These are phyloP conservation scores for Brasilioporus rufonigricans DNA, from an alignment of 768 basidiomycete species.

Conservation along the genomic window DNA sequence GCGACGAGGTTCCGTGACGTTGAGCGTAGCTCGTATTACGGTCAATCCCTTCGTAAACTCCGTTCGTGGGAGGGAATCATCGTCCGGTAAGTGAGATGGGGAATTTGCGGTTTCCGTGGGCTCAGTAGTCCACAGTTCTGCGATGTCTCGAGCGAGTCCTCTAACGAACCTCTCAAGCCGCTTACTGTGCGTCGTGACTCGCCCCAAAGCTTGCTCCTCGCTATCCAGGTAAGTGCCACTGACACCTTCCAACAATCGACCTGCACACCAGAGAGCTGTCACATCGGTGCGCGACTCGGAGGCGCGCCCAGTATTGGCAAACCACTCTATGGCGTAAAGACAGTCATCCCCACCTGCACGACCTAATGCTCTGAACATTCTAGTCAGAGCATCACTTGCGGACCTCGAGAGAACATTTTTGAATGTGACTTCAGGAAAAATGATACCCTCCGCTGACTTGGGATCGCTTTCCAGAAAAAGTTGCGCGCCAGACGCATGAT, in stretches of 20 bases:
- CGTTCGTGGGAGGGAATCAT: constrained; percentile 43
- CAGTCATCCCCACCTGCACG: constrained; percentile 63
- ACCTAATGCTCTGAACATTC: constrained; percentile 76
- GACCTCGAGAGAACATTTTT: constrained; percentile 51
- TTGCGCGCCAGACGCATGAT: constrained; percentile 48
- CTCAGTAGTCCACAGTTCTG: constrained; percentile 68
- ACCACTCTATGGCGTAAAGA: constrained; percentile 82
- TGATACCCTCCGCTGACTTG: constrained; percentile 30
- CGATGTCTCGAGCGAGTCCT: constrained; percentile 57
- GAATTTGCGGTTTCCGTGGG: constrained; percentile 30
- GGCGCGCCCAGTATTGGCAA: constrained; percentile 51
- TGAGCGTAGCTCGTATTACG: constrained; percentile 56
- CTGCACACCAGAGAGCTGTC: constrained; percentile 83
- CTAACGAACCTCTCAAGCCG: constrained; percentile 64
- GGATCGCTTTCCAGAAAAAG: constrained; percentile 54
- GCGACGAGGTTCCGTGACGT: constrained; percentile 39
- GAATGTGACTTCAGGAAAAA: constrained; percentile 62
- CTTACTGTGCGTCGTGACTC: constrained; percentile 34
- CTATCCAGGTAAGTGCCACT: constrained; percentile 44
- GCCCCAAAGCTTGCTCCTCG: constrained; percentile 6
- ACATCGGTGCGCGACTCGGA: constrained; percentile 48
- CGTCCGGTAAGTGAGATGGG: constrained; percentile 8
- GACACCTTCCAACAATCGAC: constrained; percentile 72
- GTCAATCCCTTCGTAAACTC: constrained; percentile 68
- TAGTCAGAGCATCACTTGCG: constrained; percentile 53